phyloP scores from a whole-genome alignment of 1,284 basidiomycete genomes.

The Sporisorium scitamineum region DNA sequence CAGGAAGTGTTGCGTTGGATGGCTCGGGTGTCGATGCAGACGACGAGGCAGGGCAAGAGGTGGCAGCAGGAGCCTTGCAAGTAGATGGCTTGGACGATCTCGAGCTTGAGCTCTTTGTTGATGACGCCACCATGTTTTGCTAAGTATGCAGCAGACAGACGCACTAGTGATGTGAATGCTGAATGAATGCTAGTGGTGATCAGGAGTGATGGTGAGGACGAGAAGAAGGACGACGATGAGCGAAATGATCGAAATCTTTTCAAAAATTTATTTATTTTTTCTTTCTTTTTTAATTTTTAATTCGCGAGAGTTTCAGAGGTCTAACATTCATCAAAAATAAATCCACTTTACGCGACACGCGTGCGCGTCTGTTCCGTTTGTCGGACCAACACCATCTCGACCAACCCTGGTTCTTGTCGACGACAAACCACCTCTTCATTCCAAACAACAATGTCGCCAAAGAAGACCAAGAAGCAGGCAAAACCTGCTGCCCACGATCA shows the following conservation, averaged over 20 bases:
- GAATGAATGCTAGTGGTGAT: background rate
- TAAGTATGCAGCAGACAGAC: background rate
- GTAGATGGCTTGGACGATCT: conserved; percentile 16
- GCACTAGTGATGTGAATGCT: background rate
- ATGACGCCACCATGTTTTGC: background rate
- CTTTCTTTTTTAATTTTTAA: background rate
- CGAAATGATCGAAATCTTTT: conserved; percentile 1
- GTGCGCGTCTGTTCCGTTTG: background rate
- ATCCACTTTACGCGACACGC: conserved; percentile 45
- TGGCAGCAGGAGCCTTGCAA: conserved; percentile 8
- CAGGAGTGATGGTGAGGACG: too few species aligned
- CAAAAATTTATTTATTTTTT: background rate
- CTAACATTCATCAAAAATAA: conserved; percentile 13
- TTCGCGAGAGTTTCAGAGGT: too few species aligned
- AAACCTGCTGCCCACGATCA: conserved; percentile 2
- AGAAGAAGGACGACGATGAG: conserved; percentile 5
- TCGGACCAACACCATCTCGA: conserved; percentile 21
- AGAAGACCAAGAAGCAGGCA: conserved; percentile 18
- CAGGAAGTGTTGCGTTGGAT: conserved; percentile 16
- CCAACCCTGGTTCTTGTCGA: background rate
- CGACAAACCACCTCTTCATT: background rate
- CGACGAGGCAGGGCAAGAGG: conserved; percentile 16
- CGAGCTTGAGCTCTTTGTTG: background rate
- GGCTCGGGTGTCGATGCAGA: conserved; percentile 23
- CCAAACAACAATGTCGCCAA: conserved; percentile 19